Percentiles rank a stretch among this genome's conserved stretches.
Conservation (phyloP, 768 basidiomycete genomes). For the Suillus placidus region DNA sequence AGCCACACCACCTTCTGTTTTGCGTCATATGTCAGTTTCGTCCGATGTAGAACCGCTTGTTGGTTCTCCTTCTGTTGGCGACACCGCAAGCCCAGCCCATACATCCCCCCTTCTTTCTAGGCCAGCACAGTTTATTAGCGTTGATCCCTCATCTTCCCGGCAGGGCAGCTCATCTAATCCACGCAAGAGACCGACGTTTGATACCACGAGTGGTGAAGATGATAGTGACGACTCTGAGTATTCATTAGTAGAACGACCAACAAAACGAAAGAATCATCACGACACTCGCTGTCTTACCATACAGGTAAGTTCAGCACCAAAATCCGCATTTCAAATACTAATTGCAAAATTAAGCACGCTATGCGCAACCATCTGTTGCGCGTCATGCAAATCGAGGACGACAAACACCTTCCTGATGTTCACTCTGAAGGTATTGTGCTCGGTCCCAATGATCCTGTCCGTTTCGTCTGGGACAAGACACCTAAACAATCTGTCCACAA, state of each 20-base stretch:
- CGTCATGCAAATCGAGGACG: constrained; percentile 57
- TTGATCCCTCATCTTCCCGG: constrained; percentile 16
- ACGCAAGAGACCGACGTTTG: constrained; percentile 36
- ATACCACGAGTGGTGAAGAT: constrained; percentile 42
- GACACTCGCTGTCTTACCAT: constrained; percentile 69
- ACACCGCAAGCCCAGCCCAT: constrained; percentile 8
- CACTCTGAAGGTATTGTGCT: constrained; percentile 56
- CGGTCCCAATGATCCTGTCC: constrained; percentile 54
- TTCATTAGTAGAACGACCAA: constrained; percentile 33
- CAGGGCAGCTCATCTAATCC: constrained; percentile 12
- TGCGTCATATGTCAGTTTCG: constrained; percentile 6
- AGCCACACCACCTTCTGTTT: not conserved
- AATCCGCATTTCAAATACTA: not conserved
- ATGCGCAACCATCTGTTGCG: constrained; percentile 68
- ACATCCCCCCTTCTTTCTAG: constrained; percentile 23
- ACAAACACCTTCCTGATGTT: constrained; percentile 62
- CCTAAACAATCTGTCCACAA: constrained; percentile 76
- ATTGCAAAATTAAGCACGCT: constrained; percentile 52
- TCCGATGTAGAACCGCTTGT: constrained; percentile 8
- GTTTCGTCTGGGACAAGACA: constrained; percentile 83
- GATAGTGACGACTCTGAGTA: constrained; percentile 39
- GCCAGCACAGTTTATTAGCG: constrained; percentile 24
- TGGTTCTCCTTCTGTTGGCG: constrained; percentile 13
- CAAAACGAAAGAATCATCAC: constrained; percentile 58
- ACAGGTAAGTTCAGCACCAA: constrained; percentile 46